Conservation (phyloP, 192 early-diverging fungal genomes). For the Phycomyces blakesleeanus region DNA sequence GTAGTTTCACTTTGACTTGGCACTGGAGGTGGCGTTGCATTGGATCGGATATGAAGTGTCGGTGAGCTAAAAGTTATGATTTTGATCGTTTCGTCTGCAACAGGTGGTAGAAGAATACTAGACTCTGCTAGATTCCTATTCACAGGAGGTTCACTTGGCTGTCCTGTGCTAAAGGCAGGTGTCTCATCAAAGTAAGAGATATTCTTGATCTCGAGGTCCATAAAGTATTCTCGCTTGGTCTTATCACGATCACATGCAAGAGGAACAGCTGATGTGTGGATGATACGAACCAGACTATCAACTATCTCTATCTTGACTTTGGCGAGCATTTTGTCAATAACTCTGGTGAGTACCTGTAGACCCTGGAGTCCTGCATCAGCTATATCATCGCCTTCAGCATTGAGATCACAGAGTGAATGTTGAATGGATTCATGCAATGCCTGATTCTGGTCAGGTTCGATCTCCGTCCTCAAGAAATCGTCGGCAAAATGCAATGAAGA, state of each 20-base stretch:
- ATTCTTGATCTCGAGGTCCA: conserved; percentile 48
- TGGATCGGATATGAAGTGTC: conserved; percentile 45
- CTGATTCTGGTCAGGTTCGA: conserved; percentile 59
- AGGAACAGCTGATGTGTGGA: conserved; percentile 40
- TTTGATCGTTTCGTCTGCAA: conserved; percentile 45
- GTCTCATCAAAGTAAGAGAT: conserved; percentile 60
- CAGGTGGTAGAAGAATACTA: conserved; percentile 35
- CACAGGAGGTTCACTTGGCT: conserved; percentile 8
- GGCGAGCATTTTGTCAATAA: conserved; percentile 85
- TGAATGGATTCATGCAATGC: conserved; percentile 50
- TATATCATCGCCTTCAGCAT: conserved; percentile 7
- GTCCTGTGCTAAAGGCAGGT: conserved; percentile 42
- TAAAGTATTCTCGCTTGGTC: conserved; percentile 38
- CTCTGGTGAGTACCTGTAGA: conserved; percentile 68
- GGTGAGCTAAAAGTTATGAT: conserved; percentile 45
- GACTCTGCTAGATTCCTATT: conserved; percentile 15
- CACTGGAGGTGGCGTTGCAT: neutral
- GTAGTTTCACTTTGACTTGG: conserved; percentile 18
- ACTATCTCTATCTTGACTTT: conserved; percentile 68
- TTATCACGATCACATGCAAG: conserved; percentile 16
- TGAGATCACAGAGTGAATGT: conserved; percentile 43
- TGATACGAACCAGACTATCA: conserved; percentile 47
- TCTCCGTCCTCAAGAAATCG: conserved; percentile 75
- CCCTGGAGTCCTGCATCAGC: conserved; percentile 51
- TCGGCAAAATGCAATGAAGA: conserved; percentile 86